Evolutionary conservation across 1,284 basidiomycete species (phyloP).

Genomic region (Uromyces viciae-fabae): DNA sequence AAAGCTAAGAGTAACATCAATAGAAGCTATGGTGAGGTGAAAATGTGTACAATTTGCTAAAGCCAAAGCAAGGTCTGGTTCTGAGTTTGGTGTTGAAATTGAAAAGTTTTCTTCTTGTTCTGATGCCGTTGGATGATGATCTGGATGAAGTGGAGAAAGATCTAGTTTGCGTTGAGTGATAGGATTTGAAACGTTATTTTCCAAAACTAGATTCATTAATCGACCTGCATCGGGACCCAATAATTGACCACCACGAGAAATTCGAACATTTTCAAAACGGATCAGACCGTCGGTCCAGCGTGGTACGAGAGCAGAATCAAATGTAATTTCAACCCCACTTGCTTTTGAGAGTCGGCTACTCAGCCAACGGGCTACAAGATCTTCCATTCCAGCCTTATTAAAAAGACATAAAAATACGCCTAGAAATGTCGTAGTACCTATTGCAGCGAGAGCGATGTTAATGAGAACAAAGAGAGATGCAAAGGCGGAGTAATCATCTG

Average conservation of each 20-base stretch:
- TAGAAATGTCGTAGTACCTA: constrained; percentile 96
- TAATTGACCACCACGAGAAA: constrained; percentile 65
- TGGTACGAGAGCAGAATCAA: constrained; percentile 95
- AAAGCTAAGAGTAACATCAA: constrained; percentile 92
- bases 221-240: constrained; percentile 40
- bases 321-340: constrained; percentile 89
- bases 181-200: constrained; percentile 43
- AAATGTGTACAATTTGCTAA: constrained; percentile 87
- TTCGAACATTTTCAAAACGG: constrained; percentile 93
- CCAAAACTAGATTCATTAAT: constrained; percentile 44
- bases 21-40: constrained; percentile 83
- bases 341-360: constrained; percentile 89
- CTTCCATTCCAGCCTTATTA: constrained; percentile 87
- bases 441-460: constrained; percentile 84
- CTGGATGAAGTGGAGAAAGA: constrained; percentile 43
- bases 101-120: constrained; percentile 26
- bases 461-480: constrained; percentile 90
- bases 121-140: constrained; percentile 28
- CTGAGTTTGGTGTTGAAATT: background rate
- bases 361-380: constrained; percentile 80
- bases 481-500: constrained; percentile 95
- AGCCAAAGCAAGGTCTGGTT: background rate
- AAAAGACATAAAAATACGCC: constrained; percentile 83
- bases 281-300: constrained; percentile 88
- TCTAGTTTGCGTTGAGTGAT: constrained; percentile 53